Conservation (phyloP, 1,284 basidiomycete genomes). For the Fistulinella cinereoalba region DNA sequence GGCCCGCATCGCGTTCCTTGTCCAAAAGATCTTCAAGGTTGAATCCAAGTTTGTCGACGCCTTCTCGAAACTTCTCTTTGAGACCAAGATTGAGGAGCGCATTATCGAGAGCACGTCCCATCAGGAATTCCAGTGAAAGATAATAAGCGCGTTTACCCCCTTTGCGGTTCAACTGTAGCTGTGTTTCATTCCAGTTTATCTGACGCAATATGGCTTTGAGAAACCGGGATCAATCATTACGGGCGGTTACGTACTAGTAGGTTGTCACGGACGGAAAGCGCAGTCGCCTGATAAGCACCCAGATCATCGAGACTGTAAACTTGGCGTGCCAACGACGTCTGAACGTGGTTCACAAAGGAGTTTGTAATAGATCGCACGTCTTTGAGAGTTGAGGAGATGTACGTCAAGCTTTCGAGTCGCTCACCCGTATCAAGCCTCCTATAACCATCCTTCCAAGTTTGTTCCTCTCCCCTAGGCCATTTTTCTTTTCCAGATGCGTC, state of each 20-base stretch:
- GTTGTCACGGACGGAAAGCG: constrained; percentile 81
- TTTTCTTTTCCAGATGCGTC: constrained; percentile 74
- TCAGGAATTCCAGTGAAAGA: constrained; percentile 84
- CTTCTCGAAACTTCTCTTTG: constrained; percentile 69
- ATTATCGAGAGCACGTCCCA: constrained; percentile 88
- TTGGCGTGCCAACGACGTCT: constrained; percentile 84
- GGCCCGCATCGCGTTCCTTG: constrained; percentile 84
- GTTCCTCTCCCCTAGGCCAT: constrained; percentile 84
- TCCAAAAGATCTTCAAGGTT: constrained; percentile 83
- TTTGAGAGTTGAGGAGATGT: constrained; percentile 25
- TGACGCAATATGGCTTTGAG: constrained; percentile 25
- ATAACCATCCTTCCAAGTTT: constrained; percentile 71
- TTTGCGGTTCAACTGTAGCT: constrained; percentile 65
- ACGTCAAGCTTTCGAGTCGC: constrained; percentile 12
- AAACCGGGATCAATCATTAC: neutral
- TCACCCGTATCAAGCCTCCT: constrained; percentile 57
- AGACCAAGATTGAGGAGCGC: constrained; percentile 85
- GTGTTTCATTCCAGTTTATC: constrained; percentile 81
- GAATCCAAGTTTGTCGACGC: constrained; percentile 77
- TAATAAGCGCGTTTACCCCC: constrained; percentile 87
- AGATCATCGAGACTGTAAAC: constrained; percentile 83
- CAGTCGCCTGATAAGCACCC: constrained; percentile 78
- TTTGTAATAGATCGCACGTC: constrained; percentile 69
- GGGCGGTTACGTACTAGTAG: constrained; percentile 55
- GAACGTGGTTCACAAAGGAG: constrained; percentile 82